Percentiles rank a stretch among this genome's conserved stretches.
Evolutionary conservation across 2,329 filamentous ascomycete species (phyloP).

Genomic region (Colletotrichum truncatum): DNA sequence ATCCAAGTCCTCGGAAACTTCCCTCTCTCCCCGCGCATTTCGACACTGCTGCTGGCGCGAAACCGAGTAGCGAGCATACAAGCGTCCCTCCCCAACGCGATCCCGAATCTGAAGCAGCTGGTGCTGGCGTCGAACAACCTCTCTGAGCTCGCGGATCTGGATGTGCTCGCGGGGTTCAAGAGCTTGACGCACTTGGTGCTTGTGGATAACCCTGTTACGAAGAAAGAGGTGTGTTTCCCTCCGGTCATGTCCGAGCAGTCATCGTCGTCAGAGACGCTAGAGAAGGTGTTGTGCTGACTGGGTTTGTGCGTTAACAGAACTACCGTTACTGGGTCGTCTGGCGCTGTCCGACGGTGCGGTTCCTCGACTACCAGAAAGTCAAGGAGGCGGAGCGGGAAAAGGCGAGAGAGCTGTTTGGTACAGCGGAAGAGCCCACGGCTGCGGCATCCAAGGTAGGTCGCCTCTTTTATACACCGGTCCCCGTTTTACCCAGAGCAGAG

Average conservation of each 20-base stretch:
- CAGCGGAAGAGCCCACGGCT: constrained; percentile 78
- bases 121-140: constrained; percentile 87
- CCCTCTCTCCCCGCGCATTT: constrained; percentile 87
- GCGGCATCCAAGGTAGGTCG: constrained; percentile 73
- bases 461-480: background rate
- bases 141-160: constrained; percentile 85
- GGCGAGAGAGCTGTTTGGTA: constrained; percentile 86
- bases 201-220: constrained; percentile 87
- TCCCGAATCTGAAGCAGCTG: constrained; percentile 85
- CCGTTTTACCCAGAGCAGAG: too few relatives aligned
- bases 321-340: constrained; percentile 94
- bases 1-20: constrained; percentile 91
- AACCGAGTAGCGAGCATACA: constrained; percentile 90
- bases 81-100: constrained; percentile 73
- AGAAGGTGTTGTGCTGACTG: constrained; percentile 6
- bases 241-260: too few relatives aligned
- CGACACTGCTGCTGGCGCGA: constrained; percentile 86
- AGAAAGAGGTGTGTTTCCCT: constrained; percentile 81
- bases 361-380: constrained; percentile 92
- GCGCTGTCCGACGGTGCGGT: constrained; percentile 84
- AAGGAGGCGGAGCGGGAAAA: constrained; percentile 83
- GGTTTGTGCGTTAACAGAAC: constrained; percentile 63
- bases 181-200: constrained; percentile 83
- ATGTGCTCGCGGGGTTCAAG: constrained; percentile 75
- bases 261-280: too few relatives aligned